phyloP scores from a whole-genome alignment of 352 stramenopile genomes.

The Phytophthora citrophthora region DNA sequence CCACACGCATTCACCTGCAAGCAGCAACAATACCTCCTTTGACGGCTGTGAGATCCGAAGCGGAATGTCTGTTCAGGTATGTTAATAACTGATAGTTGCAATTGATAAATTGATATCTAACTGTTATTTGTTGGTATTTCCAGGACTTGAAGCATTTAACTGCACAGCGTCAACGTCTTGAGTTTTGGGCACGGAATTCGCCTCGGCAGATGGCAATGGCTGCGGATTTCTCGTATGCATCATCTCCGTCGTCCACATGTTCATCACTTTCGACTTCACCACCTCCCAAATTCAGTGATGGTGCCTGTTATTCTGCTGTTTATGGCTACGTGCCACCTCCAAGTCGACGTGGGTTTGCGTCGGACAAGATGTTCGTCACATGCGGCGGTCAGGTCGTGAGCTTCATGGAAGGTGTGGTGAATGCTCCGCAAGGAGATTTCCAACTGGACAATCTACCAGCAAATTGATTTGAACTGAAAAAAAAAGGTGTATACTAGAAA shows the following conservation, averaged over 20 bases:
- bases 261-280: slow-evolving; percentile 39
- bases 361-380: slow-evolving; percentile 83
- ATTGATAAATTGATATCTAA: slow-evolving; percentile 4
- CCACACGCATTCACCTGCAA: slow-evolving; percentile 6
- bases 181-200: slow-evolving; percentile 68
- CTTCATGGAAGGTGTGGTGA: slow-evolving; percentile 87
- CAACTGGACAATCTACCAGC: slow-evolving; percentile 35
- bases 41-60: slow-evolving; percentile 74
- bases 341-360: slow-evolving; percentile 32
- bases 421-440: slow-evolving; percentile 66
- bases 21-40: slow-evolving; percentile 40
- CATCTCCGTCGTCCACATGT: slow-evolving; percentile 40
- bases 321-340: slow-evolving; percentile 27
- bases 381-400: slow-evolving; percentile 80
- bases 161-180: slow-evolving; percentile 78
- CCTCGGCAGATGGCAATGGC: slow-evolving; percentile 41
- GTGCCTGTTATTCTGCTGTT: slow-evolving; percentile 18
- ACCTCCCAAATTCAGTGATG: slow-evolving; percentile 22
- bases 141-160: slow-evolving; percentile 85
- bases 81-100: background rate
- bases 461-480: background rate
- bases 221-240: slow-evolving; percentile 37
- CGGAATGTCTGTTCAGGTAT: slow-evolving; percentile 84
- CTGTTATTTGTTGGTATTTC: background rate
- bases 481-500: slow-evolving; percentile 25